A percentile compares a stretch with the other conserved stretches of the same genome.
Evolutionary conservation across 1,284 basidiomycete genomes (phyloP).

Genomic region (Melampsora americana): DNA sequence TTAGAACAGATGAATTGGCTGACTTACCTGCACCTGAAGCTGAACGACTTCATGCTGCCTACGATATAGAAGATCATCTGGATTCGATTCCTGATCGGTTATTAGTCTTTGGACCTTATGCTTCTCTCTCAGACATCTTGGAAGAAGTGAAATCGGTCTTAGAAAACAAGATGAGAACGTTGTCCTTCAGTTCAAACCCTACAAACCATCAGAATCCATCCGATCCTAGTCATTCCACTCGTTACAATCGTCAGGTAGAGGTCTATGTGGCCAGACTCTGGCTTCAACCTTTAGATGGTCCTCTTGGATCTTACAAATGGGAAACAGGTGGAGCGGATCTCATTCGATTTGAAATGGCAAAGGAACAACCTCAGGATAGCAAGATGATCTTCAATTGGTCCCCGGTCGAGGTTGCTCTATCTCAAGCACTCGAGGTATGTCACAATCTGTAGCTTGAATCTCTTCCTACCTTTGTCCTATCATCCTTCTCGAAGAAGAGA

Average conservation of each 20-base stretch:
- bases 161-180: background rate
- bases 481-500: background rate
- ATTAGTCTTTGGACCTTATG: conserved; percentile 28
- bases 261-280: conserved; percentile 33
- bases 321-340: conserved; percentile 32
- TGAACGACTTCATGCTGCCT: conserved; percentile 36
- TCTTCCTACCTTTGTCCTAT: background rate
- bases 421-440: conserved; percentile 41
- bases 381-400: conserved; percentile 35
- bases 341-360: conserved; percentile 18
- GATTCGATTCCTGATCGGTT: conserved; percentile 20
- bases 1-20: conserved; percentile 29
- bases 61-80: conserved; percentile 43
- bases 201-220: background rate
- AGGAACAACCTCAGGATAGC: background rate
- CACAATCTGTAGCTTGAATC: background rate
- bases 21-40: conserved; percentile 36
- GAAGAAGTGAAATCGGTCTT: conserved; percentile 15
- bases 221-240: background rate
- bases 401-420: conserved; percentile 35
- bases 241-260: conserved; percentile 6
- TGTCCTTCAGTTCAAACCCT: background rate
- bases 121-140: conserved; percentile 19
- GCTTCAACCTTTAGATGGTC: conserved; percentile 31
- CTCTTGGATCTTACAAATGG: conserved; percentile 36